Base-by-base conservation (phyloP, 257 asterid genomes). In the Solanum pinnatisectum region DNA sequence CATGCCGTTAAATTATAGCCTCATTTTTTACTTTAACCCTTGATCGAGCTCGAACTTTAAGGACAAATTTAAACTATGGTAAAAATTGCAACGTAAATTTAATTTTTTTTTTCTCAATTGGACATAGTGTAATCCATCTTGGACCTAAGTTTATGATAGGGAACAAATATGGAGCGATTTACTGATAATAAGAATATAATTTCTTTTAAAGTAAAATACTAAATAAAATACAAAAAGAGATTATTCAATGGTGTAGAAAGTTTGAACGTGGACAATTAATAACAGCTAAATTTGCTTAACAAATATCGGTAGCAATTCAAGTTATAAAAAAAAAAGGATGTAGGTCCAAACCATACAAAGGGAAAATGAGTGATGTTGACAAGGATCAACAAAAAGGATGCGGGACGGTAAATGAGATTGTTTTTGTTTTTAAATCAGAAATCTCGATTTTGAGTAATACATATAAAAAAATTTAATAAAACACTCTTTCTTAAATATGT, bases 361-460 rank as follows among this genome's bases (percentile, higher is more conserved):
- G 78, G 25, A 71, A 71, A 42, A 78, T 42, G 9, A 22, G 2
- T 40, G 63, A 78, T 25, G 84, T 68, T 30, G 76, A 68, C 76
- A 56, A 56, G 65, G n/a, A 52, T 52, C 23, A 5, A 52, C 9
- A 18, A 52, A 16, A 52, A 52, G 9, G 1, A 52, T 6, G 8
- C 4, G n/a, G 4, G 3, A 52, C 10, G 16, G 0, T 25, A 10
- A 63, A 63, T 23, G 16, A 23, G 1, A 0, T 10, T n/a, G 0
- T 10, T 8, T 63, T 23, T 30, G 30, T 30, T 59, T 8, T n/a
- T 63, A n/a, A 63, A 9, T n/a, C 1, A n/a, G 0, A 63, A n/a
- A 0, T n/a, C 4, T 63, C 1, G 0, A n/a, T n/a, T n/a, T 63
- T 63, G 0, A 10, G 3, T 23, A 9, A 4, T 60, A 3, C 1